Base-by-base conservation (phyloP, 139 green algal species). In the Parachlorella kessleri region DNA sequence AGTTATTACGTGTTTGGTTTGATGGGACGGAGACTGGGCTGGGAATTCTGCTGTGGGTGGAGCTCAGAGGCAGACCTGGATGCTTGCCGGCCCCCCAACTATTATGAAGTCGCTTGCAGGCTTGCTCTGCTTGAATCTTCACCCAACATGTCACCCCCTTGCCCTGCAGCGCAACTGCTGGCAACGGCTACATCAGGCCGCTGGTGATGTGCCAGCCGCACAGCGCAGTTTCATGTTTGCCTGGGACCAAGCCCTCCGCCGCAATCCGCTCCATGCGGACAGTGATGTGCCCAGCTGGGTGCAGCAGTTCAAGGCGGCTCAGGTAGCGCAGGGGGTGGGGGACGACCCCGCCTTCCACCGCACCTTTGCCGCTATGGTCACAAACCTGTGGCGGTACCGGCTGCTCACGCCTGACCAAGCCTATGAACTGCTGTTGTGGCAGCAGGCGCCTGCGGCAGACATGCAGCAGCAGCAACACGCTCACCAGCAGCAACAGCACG, bases 311-410 rank as follows among this genome's bases (percentile, higher is more conserved):
- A 65, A 40, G 35, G 39, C 28, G 0, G 48, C 38, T n/a, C 54
- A 79, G 21, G 38, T 28, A 7, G 39, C 28, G 6, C 32, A 55
- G 39, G 53, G 76, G 55, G 33, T 9, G 0, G 2, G 26, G 2
- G 74, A 74, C 40, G 6, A 30, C 9, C 59, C 70, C 54, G 9
- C 23, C 33, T 80, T 80, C 35, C 70, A 72, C 33, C 40, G 72
- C 4, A 70, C 64, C 68, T 55, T 80, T n/a, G 14, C 41, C 36
- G 59, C 70, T 24, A 40, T 80, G 33, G 65, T 84, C 40, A 54
- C 66, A 67, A 84, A 80, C 35, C 63, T 84, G 9, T 84, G 79
- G 79, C 54, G 39, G 26, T 84, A 76, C 18, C 67, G 79, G 10
- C 74, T 84, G 59, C 73, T 84, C 24, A 80, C 40, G 10, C 79